These are phyloP conservation scores for Paecilomyces dactylethromorphus DNA, from an alignment of 2,329 filamentous ascomycete species.

Conservation along the genomic window DNA sequence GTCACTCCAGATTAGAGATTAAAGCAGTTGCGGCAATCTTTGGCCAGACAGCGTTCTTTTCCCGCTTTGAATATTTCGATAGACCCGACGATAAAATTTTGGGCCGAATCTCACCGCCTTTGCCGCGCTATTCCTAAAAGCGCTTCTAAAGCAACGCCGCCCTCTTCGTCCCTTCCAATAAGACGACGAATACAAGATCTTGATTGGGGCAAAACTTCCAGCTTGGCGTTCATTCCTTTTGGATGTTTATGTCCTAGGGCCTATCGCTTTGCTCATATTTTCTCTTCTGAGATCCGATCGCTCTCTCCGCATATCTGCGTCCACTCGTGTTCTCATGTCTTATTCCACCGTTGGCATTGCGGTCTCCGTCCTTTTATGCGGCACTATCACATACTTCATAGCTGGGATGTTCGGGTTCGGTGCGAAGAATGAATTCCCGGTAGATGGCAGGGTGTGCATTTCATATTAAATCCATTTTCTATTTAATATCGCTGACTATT, in stretches of 20 bases:
- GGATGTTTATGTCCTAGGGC: background rate
- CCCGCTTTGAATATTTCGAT: background rate
- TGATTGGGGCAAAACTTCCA: conserved; percentile 16
- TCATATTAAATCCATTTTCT: background rate
- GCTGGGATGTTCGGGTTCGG: conserved; percentile 35
- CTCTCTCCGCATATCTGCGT: background rate
- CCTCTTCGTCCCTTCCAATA: conserved; percentile 2
- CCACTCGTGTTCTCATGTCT: conserved; percentile 13
- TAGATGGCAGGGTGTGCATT: conserved; percentile 68
- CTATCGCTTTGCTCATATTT: background rate
- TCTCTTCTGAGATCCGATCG: background rate
- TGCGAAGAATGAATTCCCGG: conserved; percentile 67
- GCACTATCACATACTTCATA: conserved; percentile 24
- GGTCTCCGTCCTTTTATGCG: conserved; percentile 25
- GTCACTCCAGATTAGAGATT: background rate
- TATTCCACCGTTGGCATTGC: conserved; percentile 18
- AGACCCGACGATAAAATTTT: conserved; percentile 2
- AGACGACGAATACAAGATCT: conserved; percentile 1
- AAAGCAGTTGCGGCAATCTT: conserved; percentile 2
- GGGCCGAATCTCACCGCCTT: conserved; percentile 4
- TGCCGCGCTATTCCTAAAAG: background rate
- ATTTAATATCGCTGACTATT: conserved; percentile 8
- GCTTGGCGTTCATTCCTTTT: background rate
- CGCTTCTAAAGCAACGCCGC: background rate
- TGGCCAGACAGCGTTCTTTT: background rate